phyloP scores from a whole-genome alignment of 169 alveolate genomes.

The Sarcocystis neurona region DNA sequence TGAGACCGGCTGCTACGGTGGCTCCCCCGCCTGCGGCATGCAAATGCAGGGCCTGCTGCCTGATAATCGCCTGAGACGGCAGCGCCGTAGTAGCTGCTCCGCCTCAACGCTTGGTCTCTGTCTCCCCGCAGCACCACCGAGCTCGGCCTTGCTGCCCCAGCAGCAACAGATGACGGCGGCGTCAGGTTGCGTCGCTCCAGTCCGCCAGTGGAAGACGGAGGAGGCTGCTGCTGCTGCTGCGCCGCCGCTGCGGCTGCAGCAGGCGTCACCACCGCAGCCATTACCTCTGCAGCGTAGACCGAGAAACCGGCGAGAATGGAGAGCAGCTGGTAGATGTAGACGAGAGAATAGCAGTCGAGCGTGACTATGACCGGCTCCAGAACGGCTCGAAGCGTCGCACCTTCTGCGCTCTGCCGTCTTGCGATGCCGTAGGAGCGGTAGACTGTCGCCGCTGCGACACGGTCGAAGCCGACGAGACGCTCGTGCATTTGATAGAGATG shows the following conservation, averaged over 20 bases:
- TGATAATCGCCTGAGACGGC: too few species aligned
- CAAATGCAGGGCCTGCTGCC: too few species aligned
- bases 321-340: constrained; percentile 44
- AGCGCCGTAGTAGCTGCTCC: background rate
- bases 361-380: constrained; percentile 45
- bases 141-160: too few species aligned
- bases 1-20: too few species aligned
- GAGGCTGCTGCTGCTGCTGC: constrained; percentile 19
- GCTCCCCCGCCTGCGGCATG: too few species aligned
- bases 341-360: constrained; percentile 25
- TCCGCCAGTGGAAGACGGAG: too few species aligned
- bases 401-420: constrained; percentile 32
- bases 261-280: too few species aligned
- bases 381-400: background rate
- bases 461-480: constrained; percentile 31
- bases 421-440: constrained; percentile 29
- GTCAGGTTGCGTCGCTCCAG: too few species aligned
- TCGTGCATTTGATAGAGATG: constrained; percentile 6
- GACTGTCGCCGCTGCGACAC: constrained; percentile 20
- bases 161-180: too few species aligned
- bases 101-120: too few species aligned
- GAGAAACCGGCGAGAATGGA: constrained; percentile 9
- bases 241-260: constrained; percentile 8
- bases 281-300: background rate
- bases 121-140: too few species aligned